Evolutionary conservation across 768 basidiomycete species (phyloP), one percentile per base, ranked within the genome.

Genomic region (Leccinum boreale): DNA sequence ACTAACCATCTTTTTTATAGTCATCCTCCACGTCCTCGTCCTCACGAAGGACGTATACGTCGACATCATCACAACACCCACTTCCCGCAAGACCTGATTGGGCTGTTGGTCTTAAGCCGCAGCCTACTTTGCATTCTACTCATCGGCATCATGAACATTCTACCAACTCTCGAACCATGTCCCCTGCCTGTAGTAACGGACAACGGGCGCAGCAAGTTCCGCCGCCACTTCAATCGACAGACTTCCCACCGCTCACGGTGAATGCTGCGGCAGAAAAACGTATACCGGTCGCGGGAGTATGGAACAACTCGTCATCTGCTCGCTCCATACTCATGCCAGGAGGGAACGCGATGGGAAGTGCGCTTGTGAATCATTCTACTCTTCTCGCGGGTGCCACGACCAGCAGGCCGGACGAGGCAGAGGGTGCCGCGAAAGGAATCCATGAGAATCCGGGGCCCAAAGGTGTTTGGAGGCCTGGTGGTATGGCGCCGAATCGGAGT

Each of bases 71-170:
- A 63, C 79, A 91, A 74, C 85, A 86, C 56, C 92, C 91, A 14
- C 78, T 94, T 39, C 92, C 92, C 4, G 76, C 90, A 3, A 80
- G 92, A 57, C 92, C 92, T 42, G 92, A 94, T 69, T 94, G 92
- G 92, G 91, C 92, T 17, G 89, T 93, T 4, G 90, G 90, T 15
- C 77, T 93, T 33, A 90, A 87, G 69, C 83, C 90, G 0, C 86
- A 90, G 58, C 85, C 86, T 28, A 88, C 84, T 12, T 71, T 89
- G 26, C 82, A 88, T 61, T 48, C 79, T 29, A 73, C 80, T 1
- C 75, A 75, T 23, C 79, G 85, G 10, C 81, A 85, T 65, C 83
- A 83, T 58, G 84, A 87, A 50, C 77, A 79, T 62, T 64, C 70
- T 14, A 63, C 70, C 45, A 68, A 69, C 45, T 62, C 76, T 33